phyloP scores from a whole-genome alignment of 1,139 yeast genomes.

The Geotrichum citri-aurantii region DNA sequence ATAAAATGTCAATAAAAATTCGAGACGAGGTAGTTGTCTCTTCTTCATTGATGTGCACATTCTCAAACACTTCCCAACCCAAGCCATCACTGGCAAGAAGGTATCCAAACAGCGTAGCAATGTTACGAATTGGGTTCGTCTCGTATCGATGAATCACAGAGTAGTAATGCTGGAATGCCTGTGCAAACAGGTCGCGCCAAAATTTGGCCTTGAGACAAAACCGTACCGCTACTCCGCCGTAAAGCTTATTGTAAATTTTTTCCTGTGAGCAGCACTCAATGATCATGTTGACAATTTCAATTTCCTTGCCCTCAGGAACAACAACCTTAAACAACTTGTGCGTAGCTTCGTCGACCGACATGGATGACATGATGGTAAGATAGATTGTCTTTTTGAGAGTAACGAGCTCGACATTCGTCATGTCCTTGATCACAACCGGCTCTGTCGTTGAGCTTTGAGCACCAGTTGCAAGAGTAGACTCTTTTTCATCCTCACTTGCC shows the following conservation, averaged over 20 bases:
- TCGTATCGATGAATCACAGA: slow-evolving; percentile 59
- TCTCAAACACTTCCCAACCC: slow-evolving; percentile 53
- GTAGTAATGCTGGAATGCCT: slow-evolving; percentile 54
- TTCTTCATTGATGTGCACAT: slow-evolving; percentile 57
- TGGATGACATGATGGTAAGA: slow-evolving; percentile 81
- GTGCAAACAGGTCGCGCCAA: slow-evolving; percentile 55
- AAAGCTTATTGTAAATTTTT: slow-evolving; percentile 78
- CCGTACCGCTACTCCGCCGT: slow-evolving; percentile 72
- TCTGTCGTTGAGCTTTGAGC: slow-evolving; percentile 22
- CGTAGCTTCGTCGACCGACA: slow-evolving; percentile 90
- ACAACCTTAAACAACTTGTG: slow-evolving; percentile 60
- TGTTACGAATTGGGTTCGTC: slow-evolving; percentile 65
- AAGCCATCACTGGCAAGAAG: slow-evolving; percentile 65
- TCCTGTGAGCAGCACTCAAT: slow-evolving; percentile 84
- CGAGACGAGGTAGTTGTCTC: slow-evolving; percentile 77
- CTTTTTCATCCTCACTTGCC: slow-evolving; percentile 23
- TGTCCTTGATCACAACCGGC: slow-evolving; percentile 45
- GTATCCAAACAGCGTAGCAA: slow-evolving; percentile 86
- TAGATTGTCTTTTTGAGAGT: slow-evolving; percentile 71
- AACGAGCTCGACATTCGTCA: slow-evolving; percentile 60
- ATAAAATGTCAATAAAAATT: slow-evolving; percentile 72
- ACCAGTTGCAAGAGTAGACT: slow-evolving; percentile 26
- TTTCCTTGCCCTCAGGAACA: slow-evolving; percentile 31
- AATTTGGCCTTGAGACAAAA: slow-evolving; percentile 45
- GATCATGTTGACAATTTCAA: slow-evolving; percentile 63